Conservation (phyloP, 192 early-diverging fungal genomes). For the Diversispora epigaea region DNA sequence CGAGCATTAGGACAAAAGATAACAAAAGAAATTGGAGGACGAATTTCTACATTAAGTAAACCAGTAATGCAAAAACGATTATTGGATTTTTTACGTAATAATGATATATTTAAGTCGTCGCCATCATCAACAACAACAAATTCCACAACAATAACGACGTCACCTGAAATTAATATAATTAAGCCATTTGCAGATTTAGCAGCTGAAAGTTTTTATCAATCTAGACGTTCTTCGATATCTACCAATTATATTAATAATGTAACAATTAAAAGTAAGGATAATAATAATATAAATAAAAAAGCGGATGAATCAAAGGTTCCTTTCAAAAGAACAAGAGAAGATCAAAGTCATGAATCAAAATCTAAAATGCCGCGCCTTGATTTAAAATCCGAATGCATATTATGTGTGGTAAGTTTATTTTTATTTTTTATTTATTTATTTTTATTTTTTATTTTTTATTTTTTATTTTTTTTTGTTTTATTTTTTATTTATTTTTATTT, state of each 20-base stretch:
- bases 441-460: neutral
- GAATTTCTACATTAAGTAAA: slow-evolving; percentile 36
- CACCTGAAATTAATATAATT: neutral
- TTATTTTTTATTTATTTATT: neutral
- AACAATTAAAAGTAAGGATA: neutral
- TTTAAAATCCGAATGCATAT: slow-evolving; percentile 8
- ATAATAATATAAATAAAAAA: neutral
- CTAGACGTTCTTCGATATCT: neutral
- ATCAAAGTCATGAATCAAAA: neutral
- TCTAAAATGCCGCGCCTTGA: neutral
- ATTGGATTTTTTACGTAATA: slow-evolving; percentile 37
- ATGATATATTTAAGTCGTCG: slow-evolving; percentile 9
- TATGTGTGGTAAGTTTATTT: slow-evolving; percentile 8
- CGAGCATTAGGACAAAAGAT: slow-evolving; percentile 40
- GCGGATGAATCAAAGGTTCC: neutral
- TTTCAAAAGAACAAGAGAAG: neutral
- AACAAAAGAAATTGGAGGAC: slow-evolving; percentile 33
- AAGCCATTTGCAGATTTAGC: slow-evolving; percentile 2
- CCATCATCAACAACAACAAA: neutral
- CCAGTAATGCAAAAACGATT: slow-evolving; percentile 40
- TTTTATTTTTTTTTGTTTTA: slow-evolving; percentile 25
- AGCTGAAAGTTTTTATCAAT: slow-evolving; percentile 14
- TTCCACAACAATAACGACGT: neutral
- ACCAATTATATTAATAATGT: neutral
- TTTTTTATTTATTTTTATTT: slow-evolving; percentile 28